Base-by-base conservation (phyloP, 2,329 filamentous ascomycete species). In the Penicillium sp. region DNA sequence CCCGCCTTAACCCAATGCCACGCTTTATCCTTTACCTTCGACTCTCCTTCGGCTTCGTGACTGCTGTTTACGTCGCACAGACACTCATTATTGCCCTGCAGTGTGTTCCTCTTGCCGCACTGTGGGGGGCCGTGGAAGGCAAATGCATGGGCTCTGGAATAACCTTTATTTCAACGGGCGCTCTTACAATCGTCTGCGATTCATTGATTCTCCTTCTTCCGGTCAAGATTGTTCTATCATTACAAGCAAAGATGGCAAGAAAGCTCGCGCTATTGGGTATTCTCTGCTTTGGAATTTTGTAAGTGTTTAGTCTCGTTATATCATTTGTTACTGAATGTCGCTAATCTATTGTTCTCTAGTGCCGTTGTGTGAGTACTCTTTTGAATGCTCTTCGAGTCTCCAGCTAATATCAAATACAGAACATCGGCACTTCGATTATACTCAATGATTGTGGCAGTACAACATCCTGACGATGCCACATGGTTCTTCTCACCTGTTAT, bases 401-500 rank as follows among this genome's bases (percentile, higher is more conserved):
- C 3, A 48, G 29, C 42, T 39, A 31, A 48, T 7, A 22, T 22
- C 27, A 3, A 1, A 13, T 4, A 22, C 19, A 65, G 60, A 37
- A 62, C 64, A 22, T 66, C 64, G 4, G 26, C 64, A 29, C 49
- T 55, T 29, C 64, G 64, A 35, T 59, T 65, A 22, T 29, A 65
- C 35, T 53, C 61, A n/a, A 65, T 66, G 57, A 60, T 65, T 44
- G 47, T 51, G 7, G 45, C 59, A 1, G 37, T 65, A 2, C 16
- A 57, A 1, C 26, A 65, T 10, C 27, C 52, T 3, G 13, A 52
- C 3, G 62, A 66, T 44, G 49, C 54, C n/a, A 66, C 60, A 2
- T 65, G 62, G 64, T 65, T 62, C 46, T 64, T 65, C 51, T 65
- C 62, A 2, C 53, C 54, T 6, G 62, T 66, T 2, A 57, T 66